These are phyloP conservation scores for Thelonectria blattea DNA, from an alignment of 2,329 filamentous ascomycete genomes.

Conservation along the genomic window DNA sequence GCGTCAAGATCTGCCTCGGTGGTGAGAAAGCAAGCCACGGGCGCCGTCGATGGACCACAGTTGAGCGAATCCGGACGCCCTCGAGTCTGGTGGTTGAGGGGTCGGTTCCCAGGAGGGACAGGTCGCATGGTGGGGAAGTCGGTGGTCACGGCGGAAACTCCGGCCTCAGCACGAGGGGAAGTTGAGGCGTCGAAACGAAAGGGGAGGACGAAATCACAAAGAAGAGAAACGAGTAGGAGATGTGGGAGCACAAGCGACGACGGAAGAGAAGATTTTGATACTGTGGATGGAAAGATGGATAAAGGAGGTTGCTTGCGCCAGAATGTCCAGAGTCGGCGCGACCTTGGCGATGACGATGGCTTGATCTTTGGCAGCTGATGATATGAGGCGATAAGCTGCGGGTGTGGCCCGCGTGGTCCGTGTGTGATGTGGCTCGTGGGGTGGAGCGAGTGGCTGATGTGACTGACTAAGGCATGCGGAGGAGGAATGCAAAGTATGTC, in stretches of 20 bases:
- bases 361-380: slow-evolving; percentile 27
- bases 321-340: slow-evolving; percentile 8
- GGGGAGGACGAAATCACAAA: not conserved
- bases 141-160: slow-evolving; percentile 7
- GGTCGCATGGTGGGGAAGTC: slow-evolving; percentile 36
- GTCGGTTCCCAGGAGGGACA: slow-evolving; percentile 30
- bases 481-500: not conserved
- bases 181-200: too few species aligned
- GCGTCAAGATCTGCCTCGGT: slow-evolving; percentile 43
- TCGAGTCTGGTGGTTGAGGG: slow-evolving; percentile 29
- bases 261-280: not conserved
- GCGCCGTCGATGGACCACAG: slow-evolving; percentile 29
- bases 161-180: not conserved
- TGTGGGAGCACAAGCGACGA: not conserved
- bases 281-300: not conserved
- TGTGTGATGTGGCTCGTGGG: not conserved
- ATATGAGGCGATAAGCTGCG: slow-evolving; percentile 31
- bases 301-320: not conserved
- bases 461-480: not conserved
- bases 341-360: slow-evolving; percentile 33
- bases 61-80: slow-evolving; percentile 31
- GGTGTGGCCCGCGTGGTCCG: slow-evolving; percentile 11
- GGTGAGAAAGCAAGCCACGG: slow-evolving; percentile 45
- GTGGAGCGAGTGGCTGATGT: not conserved
- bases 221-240: not conserved